Evolutionary conservation across 2,329 filamentous ascomycete species (phyloP).

Genomic region (Trichoderma arundinaceum): DNA sequence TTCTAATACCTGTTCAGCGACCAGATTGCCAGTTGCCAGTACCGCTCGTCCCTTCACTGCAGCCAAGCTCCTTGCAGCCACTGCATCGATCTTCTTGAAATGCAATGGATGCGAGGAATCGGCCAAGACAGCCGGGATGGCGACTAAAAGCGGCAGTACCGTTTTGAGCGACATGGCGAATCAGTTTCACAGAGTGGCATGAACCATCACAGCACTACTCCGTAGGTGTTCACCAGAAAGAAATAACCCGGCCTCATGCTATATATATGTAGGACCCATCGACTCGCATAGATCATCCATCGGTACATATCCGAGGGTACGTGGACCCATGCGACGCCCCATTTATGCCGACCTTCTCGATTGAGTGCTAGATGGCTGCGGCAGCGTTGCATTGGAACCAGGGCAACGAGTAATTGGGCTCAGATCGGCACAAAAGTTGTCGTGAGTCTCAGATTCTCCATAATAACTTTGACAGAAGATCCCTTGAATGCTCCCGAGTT

Average conservation of each 20-base stretch:
- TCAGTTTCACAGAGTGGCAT: not conserved
- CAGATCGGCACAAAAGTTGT: slow-evolving; percentile 9
- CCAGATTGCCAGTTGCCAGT: slow-evolving; percentile 14
- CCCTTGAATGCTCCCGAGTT: slow-evolving; percentile 2
- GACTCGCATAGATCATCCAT: not conserved
- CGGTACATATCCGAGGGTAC: not conserved
- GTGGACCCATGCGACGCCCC: not conserved
- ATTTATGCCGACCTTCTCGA: slow-evolving; percentile 24
- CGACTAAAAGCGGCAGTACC: slow-evolving; percentile 26
- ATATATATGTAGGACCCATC: not conserved
- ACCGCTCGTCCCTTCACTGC: slow-evolving; percentile 27
- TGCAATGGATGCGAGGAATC: slow-evolving; percentile 33
- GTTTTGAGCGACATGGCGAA: slow-evolving; percentile 31
- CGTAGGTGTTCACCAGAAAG: not conserved
- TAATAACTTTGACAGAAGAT: slow-evolving; percentile 9
- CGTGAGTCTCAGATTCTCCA: slow-evolving; percentile 11
- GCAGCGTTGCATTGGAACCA: slow-evolving; percentile 14
- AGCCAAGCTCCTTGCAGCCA: slow-evolving; percentile 29
- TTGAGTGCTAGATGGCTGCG: slow-evolving; percentile 11
- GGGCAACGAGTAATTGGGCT: slow-evolving; percentile 8
- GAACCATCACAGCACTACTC: not conserved
- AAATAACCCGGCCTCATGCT: not conserved
- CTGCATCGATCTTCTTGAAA: slow-evolving; percentile 31
- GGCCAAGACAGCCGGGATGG: slow-evolving; percentile 29
- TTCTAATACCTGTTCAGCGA: slow-evolving; percentile 31